A percentile compares a stretch with the other conserved stretches of the same genome.
These are phyloP conservation scores for Ophiognomonia clavigignenti-juglandacearum DNA, from an alignment of 2,329 filamentous ascomycete genomes.

Conservation along the genomic window DNA sequence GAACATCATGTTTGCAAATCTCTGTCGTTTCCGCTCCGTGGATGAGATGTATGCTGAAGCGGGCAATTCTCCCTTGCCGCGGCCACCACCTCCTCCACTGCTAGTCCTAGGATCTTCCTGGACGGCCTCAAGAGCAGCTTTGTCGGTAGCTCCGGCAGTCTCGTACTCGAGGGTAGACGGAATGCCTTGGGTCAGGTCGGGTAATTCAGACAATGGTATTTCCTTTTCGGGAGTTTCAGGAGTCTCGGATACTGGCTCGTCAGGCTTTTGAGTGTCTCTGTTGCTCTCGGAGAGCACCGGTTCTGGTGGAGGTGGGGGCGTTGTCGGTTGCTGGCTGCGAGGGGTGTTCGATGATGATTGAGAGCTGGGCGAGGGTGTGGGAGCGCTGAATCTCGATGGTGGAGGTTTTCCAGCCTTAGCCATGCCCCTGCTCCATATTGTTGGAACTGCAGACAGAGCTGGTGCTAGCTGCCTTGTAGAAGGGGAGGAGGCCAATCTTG, in stretches of 20 bases:
- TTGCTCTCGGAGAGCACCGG: too few relatives aligned
- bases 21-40: conserved; percentile 73
- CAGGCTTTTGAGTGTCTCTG: conserved; percentile 5
- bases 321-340: conserved; percentile 11
- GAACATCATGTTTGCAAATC: conserved; percentile 72
- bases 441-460: conserved; percentile 21
- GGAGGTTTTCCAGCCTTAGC: conserved; percentile 32
- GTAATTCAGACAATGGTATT: conserved; percentile 63
- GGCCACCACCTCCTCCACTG: conserved; percentile 45
- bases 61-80: conserved; percentile 62
- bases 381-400: conserved; percentile 21
- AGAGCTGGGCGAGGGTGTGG: neutral
- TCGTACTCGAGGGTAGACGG: conserved; percentile 86
- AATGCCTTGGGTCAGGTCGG: conserved; percentile 90
- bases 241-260: conserved; percentile 5
- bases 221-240: conserved; percentile 34
- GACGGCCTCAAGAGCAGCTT: conserved; percentile 30
- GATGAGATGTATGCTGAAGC: conserved; percentile 87
- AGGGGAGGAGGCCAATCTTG: conserved; percentile 21
- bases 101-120: conserved; percentile 31
- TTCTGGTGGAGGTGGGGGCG: conserved; percentile 2
- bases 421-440: conserved; percentile 39
- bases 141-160: conserved; percentile 43
- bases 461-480: conserved; percentile 24
- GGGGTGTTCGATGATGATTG: neutral